Evolutionary conservation across 805 yeast species (phyloP), one percentile per base, ranked within the genome.

Genomic region (Schwanniomyces polymorphus): DNA sequence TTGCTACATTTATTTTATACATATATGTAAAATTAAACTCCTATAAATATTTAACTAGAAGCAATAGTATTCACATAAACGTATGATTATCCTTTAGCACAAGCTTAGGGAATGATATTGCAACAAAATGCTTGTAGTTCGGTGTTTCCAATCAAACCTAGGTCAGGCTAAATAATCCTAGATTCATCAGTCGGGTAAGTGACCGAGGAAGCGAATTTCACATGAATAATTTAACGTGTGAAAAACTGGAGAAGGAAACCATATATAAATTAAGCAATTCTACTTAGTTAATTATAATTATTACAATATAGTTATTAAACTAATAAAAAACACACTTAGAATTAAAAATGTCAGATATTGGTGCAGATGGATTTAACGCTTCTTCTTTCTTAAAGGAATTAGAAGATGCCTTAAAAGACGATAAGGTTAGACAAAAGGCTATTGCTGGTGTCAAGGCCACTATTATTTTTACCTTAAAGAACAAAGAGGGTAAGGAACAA

Each of bases 391-490:
- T 74, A 58, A 64, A 68, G 55, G 64, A 65, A 51, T 68, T 75
- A 56, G 55, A 60, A 43, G 67, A 59, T 40, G 78, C 70, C 18
- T 65, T 75, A 52, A 58, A 59, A 45, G 75, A 73, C 50, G 63
- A 58, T 43, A 60, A 57, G 40, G 51, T 57, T 46, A 69, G 59
- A 51, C 64, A 68, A 57, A 65, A 70, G 60, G 76, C 78, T 46
- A 63, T 75, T 51, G 46, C 58, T 43, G 75, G 72, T 35, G 83
- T 88, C 59, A 78, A 81, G 58, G 83, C 88, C 28, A 67, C 78
- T 28, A 81, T 88, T 49, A 80, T 78, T 40, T 84, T 88, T 65
- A 82, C 85, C 55, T 75, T 88, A 58, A 81, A 79, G 69, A 82
- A 82, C 74, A 79, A 79, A 60, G 79, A 74, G 45, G 80, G 82